phyloP scores from a whole-genome alignment of 1,139 yeast genomes.

The Spathaspora sp. region DNA sequence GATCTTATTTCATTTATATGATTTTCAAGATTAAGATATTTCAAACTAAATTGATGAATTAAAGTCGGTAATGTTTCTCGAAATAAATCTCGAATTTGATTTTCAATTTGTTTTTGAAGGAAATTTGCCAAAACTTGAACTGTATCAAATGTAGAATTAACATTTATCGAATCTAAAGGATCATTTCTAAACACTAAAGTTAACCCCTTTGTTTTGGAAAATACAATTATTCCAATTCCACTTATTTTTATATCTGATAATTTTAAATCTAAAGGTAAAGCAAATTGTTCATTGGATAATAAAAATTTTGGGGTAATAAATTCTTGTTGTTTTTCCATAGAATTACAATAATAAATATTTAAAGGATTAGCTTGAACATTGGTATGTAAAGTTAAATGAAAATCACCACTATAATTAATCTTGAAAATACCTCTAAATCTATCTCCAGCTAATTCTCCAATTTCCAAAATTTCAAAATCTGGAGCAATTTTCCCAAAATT shows the following conservation, averaged over 20 bases:
- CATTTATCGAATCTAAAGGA: conserved; percentile 80
- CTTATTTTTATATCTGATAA: conserved; percentile 70
- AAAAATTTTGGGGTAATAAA: conserved; percentile 70
- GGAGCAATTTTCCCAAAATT: conserved; percentile 82
- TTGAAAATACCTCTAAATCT: conserved; percentile 85
- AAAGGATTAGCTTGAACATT: conserved; percentile 84
- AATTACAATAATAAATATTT: conserved; percentile 60
- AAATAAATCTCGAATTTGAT: conserved; percentile 74
- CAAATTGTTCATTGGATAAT: conserved; percentile 66
- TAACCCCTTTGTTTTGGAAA: conserved; percentile 76
- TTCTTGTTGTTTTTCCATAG: conserved; percentile 38
- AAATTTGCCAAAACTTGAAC: conserved; percentile 81
- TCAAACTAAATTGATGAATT: conserved; percentile 71
- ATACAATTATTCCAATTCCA: conserved; percentile 84
- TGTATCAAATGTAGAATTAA: conserved; percentile 81
- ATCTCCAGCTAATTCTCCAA: conserved; percentile 81
- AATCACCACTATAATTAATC: conserved; percentile 77
- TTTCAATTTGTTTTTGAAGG: conserved; percentile 78
- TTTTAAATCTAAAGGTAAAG: conserved; percentile 75
- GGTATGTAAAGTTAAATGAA: conserved; percentile 75
- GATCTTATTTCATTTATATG: conserved; percentile 13
- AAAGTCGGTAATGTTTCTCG: conserved; percentile 83
- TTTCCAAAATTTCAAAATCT: conserved; percentile 75
- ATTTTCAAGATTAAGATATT: conserved; percentile 49
- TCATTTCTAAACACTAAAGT: conserved; percentile 87